Evolutionary conservation across 2,329 filamentous ascomycete species (phyloP).

Genomic region (Penicillium sp.): DNA sequence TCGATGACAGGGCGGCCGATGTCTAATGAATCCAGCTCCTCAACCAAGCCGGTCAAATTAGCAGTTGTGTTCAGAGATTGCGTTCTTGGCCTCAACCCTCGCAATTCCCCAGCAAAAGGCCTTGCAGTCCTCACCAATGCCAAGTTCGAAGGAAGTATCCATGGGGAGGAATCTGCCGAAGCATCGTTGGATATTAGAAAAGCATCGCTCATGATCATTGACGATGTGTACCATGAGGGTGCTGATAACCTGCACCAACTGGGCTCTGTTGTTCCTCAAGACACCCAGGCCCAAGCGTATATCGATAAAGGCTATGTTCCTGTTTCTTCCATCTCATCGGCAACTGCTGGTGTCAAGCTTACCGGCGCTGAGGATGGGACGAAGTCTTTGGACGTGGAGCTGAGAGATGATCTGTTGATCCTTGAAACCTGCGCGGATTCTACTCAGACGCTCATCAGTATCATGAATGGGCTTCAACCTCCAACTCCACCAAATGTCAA

Average conservation of each 20-base stretch:
- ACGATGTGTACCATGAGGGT: slow-evolving; percentile 60
- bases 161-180: slow-evolving; percentile 63
- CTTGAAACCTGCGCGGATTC: slow-evolving; percentile 96
- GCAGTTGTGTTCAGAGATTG: slow-evolving; percentile 74
- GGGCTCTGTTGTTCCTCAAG: slow-evolving; percentile 30
- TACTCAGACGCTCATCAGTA: slow-evolving; percentile 81
- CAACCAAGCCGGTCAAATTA: slow-evolving; percentile 54
- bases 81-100: slow-evolving; percentile 79
- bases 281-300: slow-evolving; percentile 51
- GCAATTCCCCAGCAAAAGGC: slow-evolving; percentile 71
- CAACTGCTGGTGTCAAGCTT: slow-evolving; percentile 66
- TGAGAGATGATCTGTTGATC: slow-evolving; percentile 82
- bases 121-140: slow-evolving; percentile 77
- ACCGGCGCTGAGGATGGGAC: slow-evolving; percentile 57
- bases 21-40: slow-evolving; percentile 21
- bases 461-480: slow-evolving; percentile 77
- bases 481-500: slow-evolving; percentile 79
- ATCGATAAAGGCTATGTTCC: slow-evolving; percentile 74
- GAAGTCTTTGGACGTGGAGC: slow-evolving; percentile 72
- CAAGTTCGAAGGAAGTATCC: slow-evolving; percentile 66
- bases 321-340: slow-evolving; percentile 82
- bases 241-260: slow-evolving; percentile 35
- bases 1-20: slow-evolving; percentile 16
- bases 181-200: slow-evolving; percentile 71
- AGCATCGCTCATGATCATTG: slow-evolving; percentile 77